Base-by-base conservation (phyloP, 441 rosid species). In the Cnidoscolus chayamansa region DNA sequence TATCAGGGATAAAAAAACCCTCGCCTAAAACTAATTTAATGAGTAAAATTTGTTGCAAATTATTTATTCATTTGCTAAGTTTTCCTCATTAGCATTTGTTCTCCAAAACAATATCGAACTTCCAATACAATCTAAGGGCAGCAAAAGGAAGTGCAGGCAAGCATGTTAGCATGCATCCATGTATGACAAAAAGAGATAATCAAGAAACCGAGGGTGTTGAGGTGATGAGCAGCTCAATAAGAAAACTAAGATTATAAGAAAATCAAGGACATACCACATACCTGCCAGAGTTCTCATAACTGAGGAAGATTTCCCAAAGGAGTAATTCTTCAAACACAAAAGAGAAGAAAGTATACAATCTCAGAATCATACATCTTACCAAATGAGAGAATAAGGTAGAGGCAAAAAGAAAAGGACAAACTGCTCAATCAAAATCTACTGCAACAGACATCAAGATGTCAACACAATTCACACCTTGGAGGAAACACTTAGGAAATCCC, bases 261-360 rank as follows among this genome's bases (percentile, higher is more conserved):
- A 79, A 68, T 63, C 20, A 68, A 32, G 40, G 47, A 49, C 53
- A 70, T 35, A 65, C 40, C 63, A 54, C 84, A 69, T 86, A 95
- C 99, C 99, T 83, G 97, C 97, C 61, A 93, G 87, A 72, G 92
- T 89, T 83, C 87, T 89, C 87, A 93, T 93, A 77, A 90, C 98
- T 0, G 98, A 91, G 45, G 99, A 81, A 60, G 97, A 91, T 82
- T 90, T 90, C 72, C 98, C 99, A 75, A 89, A 93, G 72, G 98
- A 91, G 82, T 95, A 95, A 75, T 85, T 91, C 99, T 96, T 78
- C 88, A 83, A 65, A 77, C 72, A 40, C 31, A 65, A 68, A 81
- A n/a, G 58, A 43, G 63, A 69, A 47, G 10, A 65, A n/a, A 71
- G 7, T 3, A 45, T 37, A 76, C 43, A 56, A 51, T 72, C 66